phyloP scores from a whole-genome alignment of 2,329 filamentous ascomycete species.

The Cladosporium sp. region DNA sequence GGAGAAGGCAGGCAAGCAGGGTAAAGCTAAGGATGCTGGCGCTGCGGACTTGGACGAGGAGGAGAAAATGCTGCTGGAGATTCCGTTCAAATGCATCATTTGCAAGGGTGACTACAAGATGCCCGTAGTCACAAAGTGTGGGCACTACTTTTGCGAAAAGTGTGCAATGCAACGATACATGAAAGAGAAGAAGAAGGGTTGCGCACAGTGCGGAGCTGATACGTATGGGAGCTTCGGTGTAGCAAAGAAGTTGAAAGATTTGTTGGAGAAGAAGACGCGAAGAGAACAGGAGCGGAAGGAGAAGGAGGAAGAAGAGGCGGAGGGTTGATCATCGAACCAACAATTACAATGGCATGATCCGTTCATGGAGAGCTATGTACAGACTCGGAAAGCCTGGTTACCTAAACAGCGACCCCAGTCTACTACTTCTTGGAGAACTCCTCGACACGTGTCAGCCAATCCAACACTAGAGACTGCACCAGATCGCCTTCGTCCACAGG shows the following conservation, averaged over 20 bases:
- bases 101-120: constrained; percentile 74
- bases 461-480: constrained; percentile 10
- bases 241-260: constrained; percentile 74
- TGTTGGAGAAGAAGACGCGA: constrained; percentile 66
- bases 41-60: constrained; percentile 56
- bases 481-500: constrained; percentile 14
- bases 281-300: constrained; percentile 10
- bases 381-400: too few relatives aligned
- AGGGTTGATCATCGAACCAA: neutral
- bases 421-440: neutral
- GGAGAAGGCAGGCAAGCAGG: constrained; percentile 74
- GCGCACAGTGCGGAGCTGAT: constrained; percentile 77
- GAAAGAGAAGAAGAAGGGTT: constrained; percentile 72
- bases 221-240: constrained; percentile 88
- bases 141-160: constrained; percentile 91
- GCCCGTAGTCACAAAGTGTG: constrained; percentile 83
- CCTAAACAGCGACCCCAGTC: neutral
- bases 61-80: constrained; percentile 70
- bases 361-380: too few relatives aligned
- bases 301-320: constrained; percentile 5
- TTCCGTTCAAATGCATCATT: constrained; percentile 86
- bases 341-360: neutral
- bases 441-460: constrained; percentile 14
- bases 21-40: constrained; percentile 56
- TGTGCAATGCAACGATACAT: constrained; percentile 85